Base-by-base conservation (phyloP, 1,284 basidiomycete species). In the Peniophora sp. region DNA sequence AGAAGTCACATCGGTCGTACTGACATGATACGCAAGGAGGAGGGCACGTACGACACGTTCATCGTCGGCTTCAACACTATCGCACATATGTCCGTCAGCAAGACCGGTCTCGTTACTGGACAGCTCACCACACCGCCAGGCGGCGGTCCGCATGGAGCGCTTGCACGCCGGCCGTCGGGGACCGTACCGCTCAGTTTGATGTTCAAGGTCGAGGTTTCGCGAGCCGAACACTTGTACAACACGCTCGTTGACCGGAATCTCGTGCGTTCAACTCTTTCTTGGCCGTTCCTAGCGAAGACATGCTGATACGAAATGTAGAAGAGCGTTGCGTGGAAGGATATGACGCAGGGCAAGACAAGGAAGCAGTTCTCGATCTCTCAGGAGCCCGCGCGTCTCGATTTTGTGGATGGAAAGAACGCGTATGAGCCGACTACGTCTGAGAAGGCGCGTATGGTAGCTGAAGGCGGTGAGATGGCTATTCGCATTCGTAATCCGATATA, bases 51-150 rank as follows among this genome's bases (percentile, higher is more conserved):
- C 48, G 74, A 77, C 41, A 67, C 69, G 22, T 52, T 77, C 12
- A 62, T 67, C 48, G 69, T 77, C 22, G 63, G 64, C 24, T 73
- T 76, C 52, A 65, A 72, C 18, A 72, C 68, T 3, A 65, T 83
- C 37, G 63, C 63, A 35, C 57, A 52, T 2, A 62, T 82, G 3
- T 64, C 65, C n/a, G 57, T 69, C 22, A 55, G 65, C 41, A 46
- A 58, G 47, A 60, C 65, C 5, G 53, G 56, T 20, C 57, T 53
- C 14, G 60, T 79, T 36, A 63, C 53, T 27, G 56, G 71, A 18
- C 48, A 62, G 46, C 57, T 78, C 41, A 61, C 62, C 2, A 62
- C 62, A 37, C 64, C 72, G 8, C 76, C 77, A 6, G 27, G 27
- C 12, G 3, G 56, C 64, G n/a, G 18, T n/a, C n/a, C 58, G 76